Evolutionary conservation across 805 yeast species (phyloP), one percentile per base, ranked within the genome.

Genomic region (Cyberlindnera mrakii): DNA sequence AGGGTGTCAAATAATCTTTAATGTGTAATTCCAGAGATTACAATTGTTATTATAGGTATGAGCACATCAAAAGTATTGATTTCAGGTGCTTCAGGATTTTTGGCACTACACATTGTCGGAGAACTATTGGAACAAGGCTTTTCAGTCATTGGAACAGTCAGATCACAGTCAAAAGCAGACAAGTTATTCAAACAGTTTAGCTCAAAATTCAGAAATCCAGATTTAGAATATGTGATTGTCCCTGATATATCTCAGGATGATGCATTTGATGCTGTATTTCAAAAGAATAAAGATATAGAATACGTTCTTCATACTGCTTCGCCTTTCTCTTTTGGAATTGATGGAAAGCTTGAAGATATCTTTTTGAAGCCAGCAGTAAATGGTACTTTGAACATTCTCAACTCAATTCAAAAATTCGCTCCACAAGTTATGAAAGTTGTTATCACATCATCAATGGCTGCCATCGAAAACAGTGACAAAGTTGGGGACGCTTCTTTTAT

Each of bases 251-350:
- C 65, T 5, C 58, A 56, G 8, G 60, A 53, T 14, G 66, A 65
- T 16, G 74, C 77, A 1, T 74, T 74, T 49, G 74, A 70, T 44
- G 58, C 58, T 6, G 67, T 71, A 2, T 65, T 78, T 49, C 58
- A 68, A 51, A 62, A 63, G 9, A 45, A 51, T 33, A 68, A 70
- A 18, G 80, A 77, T 25, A 71, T 77, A 39, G 62, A 62, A 17
- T 74, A 71, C n/a, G 76, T 79, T 37, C 50, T 78, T 30, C 85
- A 79, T 58, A 70, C 79, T 6, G 85, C 85, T 2, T 71, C 81
- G 17, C 80, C 81, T 15, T 68, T 71, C 48, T 47, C 58, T 1
- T 63, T 54, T 39, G 63, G 63, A 3, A 40, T 53, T 11, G 35
- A 41, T 3, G 64, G 67, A 6, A 70, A 71, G 40, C 66, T 72